phyloP scores from a whole-genome alignment of 2,329 filamentous ascomycete species.

The Thelonectria rubi region DNA sequence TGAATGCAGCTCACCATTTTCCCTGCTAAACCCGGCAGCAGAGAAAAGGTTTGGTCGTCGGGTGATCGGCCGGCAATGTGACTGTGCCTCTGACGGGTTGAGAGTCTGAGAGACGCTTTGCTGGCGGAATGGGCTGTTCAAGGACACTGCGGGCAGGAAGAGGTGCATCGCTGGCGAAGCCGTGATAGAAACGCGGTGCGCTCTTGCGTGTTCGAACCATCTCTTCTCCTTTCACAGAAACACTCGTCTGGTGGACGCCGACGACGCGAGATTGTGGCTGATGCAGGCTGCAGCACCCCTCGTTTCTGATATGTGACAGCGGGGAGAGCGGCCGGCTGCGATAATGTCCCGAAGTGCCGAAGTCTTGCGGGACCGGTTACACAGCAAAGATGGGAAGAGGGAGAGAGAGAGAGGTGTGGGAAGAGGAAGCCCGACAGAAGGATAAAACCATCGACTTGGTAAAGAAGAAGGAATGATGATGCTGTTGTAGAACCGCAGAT shows the following conservation, averaged over 20 bases:
- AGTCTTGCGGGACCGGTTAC: background rate
- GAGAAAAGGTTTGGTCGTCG: conserved; percentile 20
- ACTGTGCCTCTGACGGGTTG: no score
- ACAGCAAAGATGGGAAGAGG: background rate
- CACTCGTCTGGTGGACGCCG: conserved; percentile 1
- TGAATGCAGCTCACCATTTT: background rate
- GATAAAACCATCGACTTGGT: no score
- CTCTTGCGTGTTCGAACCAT: background rate
- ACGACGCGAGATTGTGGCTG: conserved; percentile 24
- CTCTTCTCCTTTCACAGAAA: background rate
- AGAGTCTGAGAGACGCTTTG: no score
- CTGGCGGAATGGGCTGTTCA: background rate
- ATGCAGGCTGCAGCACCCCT: background rate
- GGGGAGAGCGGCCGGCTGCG: background rate
- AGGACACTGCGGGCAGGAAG: background rate
- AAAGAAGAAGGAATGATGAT: no score
- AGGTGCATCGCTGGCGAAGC: background rate
- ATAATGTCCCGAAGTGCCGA: no score
- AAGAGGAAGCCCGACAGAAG: no score
- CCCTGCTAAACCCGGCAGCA: conserved; percentile 23
- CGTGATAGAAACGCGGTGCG: background rate
- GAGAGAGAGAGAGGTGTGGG: background rate
- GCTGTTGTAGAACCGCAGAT: background rate
- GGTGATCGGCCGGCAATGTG: conserved; percentile 13
- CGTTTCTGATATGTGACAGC: background rate